Conservation (phyloP, 805 yeast species). For the Nakazawaea molendinolei region DNA sequence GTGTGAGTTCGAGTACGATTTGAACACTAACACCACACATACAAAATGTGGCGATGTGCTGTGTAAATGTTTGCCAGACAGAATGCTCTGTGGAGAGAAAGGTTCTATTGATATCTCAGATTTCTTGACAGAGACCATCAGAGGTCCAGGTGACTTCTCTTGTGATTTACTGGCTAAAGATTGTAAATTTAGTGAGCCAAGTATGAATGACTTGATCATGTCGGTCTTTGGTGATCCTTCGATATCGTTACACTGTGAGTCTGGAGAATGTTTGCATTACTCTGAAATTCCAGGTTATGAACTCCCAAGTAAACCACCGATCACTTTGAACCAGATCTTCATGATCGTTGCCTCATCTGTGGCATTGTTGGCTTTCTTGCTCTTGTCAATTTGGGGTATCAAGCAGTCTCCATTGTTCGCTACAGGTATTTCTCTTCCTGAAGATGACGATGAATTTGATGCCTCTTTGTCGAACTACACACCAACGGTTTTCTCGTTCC, state of each 20-base stretch:
- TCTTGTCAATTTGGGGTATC: conserved; percentile 40
- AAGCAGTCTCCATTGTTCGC: conserved; percentile 57
- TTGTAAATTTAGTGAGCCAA: conserved; percentile 88
- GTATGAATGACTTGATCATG: conserved; percentile 87
- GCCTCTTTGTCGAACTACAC: conserved; percentile 47
- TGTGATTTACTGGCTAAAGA: conserved; percentile 59
- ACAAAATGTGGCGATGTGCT: conserved; percentile 71
- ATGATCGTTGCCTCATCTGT: conserved; percentile 37
- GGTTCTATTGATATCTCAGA: conserved; percentile 95
- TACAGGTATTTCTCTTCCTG: conserved; percentile 17
- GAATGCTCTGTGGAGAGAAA: conserved; percentile 88
- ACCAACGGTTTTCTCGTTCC: conserved; percentile 74
- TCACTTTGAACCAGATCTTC: conserved; percentile 40
- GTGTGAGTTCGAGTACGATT: conserved; percentile 68
- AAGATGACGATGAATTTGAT: conserved; percentile 29
- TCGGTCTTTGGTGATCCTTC: conserved; percentile 94
- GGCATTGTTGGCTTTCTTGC: conserved; percentile 34
- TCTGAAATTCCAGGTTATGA: conserved; percentile 91
- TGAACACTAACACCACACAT: conserved; percentile 56
- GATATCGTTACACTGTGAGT: conserved; percentile 70
- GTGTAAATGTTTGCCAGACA: conserved; percentile 89
- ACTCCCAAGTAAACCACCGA: conserved; percentile 46
- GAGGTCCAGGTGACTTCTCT: conserved; percentile 88
- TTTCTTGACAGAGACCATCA: conserved; percentile 80
- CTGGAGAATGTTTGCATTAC: conserved; percentile 90